Evolutionary conservation across 208 protist species (phyloP).

Genomic region (Herpetomonas tarakana): DNA sequence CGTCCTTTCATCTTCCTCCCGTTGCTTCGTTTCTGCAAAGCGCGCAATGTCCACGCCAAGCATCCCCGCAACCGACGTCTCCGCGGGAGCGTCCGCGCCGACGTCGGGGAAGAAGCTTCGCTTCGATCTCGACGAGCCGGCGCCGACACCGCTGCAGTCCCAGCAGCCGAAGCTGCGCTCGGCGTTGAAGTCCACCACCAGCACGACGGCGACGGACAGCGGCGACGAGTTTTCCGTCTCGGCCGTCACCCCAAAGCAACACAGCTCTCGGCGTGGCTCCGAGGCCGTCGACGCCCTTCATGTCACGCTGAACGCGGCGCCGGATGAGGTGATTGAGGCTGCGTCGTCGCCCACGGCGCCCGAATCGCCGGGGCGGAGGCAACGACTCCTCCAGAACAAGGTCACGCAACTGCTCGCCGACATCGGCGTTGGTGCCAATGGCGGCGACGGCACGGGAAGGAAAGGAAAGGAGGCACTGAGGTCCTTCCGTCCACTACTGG

Average conservation of each 20-base stretch:
- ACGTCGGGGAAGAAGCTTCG: slow-evolving; percentile 14
- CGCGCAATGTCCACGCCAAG: no score
- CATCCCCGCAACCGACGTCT: no score
- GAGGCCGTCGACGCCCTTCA: slow-evolving; percentile 4
- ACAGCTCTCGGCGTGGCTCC: background rate
- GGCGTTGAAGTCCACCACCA: slow-evolving; percentile 4
- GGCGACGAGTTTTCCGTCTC: no score
- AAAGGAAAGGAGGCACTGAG: background rate
- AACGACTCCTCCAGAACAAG: slow-evolving; percentile 1
- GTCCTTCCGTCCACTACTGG: slow-evolving; percentile 2
- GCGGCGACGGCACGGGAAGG: background rate
- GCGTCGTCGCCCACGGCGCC: background rate
- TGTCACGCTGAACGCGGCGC: slow-evolving; percentile 5
- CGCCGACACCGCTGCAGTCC: background rate
- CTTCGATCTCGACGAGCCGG: slow-evolving; percentile 7
- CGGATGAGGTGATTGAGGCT: slow-evolving; percentile 7
- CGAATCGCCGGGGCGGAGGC: background rate
- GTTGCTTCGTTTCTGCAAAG: no score
- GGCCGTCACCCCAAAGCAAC: no score
- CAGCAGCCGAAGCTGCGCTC: slow-evolving; percentile 8
- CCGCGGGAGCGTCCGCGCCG: no score
- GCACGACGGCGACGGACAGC: background rate
- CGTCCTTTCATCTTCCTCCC: no score
- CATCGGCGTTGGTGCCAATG: slow-evolving; percentile 11
- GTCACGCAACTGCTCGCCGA: slow-evolving; percentile 33